phyloP scores from a whole-genome alignment of 805 yeast species.

The Suhomyces sp. region DNA sequence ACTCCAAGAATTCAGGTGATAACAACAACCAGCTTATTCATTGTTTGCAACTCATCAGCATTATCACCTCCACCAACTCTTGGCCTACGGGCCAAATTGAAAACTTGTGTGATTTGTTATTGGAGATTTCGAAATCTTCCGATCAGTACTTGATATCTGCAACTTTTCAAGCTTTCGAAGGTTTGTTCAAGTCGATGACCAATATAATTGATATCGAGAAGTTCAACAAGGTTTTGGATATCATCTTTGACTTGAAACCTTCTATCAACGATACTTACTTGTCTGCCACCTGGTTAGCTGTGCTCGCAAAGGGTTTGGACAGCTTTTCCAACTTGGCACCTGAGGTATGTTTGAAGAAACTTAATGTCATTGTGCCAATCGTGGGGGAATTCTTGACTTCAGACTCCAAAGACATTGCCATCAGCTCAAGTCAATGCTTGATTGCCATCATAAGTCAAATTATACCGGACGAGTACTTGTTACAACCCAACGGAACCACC shows the following conservation, averaged over 20 bases:
- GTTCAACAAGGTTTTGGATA: constrained; percentile 60
- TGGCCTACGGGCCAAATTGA: constrained; percentile 79
- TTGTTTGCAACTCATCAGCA: constrained; percentile 67
- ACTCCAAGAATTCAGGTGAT: constrained; percentile 24
- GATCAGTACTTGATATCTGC: constrained; percentile 83
- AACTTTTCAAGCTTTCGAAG: constrained; percentile 81
- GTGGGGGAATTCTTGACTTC: constrained; percentile 67
- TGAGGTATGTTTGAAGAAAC: constrained; percentile 47
- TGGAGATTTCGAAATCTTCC: constrained; percentile 73
- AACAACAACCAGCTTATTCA: constrained; percentile 63
- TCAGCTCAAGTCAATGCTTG: constrained; percentile 82
- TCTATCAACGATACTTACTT: constrained; percentile 77
- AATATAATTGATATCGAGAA: constrained; percentile 60
- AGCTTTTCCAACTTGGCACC: constrained; percentile 35
- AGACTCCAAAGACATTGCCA: constrained; percentile 59
- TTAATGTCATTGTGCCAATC: constrained; percentile 48
- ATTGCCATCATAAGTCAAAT: constrained; percentile 72
- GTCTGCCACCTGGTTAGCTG: constrained; percentile 94
- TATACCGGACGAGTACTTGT: constrained; percentile 57
- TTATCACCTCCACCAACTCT: constrained; percentile 68
- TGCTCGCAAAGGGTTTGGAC: constrained; percentile 75
- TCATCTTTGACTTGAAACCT: constrained; percentile 78
- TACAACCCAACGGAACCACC: constrained; percentile 44
- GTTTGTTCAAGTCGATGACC: constrained; percentile 66
- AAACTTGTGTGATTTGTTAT: constrained; percentile 68